These are phyloP conservation scores for Pigoraptor vietnamica DNA, from an alignment of 78 protist genomes.

Conservation along the genomic window DNA sequence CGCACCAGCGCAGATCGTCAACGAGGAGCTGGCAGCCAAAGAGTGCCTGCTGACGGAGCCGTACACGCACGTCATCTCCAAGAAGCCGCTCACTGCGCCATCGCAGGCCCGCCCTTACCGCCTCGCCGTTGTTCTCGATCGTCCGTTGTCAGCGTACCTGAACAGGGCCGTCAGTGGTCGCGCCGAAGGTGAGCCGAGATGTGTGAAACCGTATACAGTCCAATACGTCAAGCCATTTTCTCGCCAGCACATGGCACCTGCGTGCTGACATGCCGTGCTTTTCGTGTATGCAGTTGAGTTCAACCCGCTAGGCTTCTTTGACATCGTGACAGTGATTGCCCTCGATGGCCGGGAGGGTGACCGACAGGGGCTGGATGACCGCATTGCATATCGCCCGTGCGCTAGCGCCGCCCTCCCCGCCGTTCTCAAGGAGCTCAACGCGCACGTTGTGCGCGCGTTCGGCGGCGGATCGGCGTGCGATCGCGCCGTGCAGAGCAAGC, in stretches of 20 bases:
- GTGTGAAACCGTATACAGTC: not conserved
- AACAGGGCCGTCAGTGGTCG: not conserved
- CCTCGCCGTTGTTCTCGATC: not conserved
- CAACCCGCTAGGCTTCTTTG: not conserved
- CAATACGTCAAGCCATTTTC: not conserved
- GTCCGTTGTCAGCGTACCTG: not conserved
- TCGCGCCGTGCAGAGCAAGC: not conserved
- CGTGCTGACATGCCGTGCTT: not conserved
- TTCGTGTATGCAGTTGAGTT: not conserved
- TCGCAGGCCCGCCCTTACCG: not conserved
- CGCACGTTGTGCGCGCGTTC: not conserved
- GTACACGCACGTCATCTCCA: not conserved
- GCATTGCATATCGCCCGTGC: not conserved
- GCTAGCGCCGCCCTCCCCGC: not conserved
- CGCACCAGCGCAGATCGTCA: not conserved
- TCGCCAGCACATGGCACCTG: not conserved
- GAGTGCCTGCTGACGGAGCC: not conserved
- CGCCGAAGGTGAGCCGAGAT: not conserved
- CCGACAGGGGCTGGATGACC: not conserved
- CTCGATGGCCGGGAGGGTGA: not conserved
- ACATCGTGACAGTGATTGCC: not conserved
- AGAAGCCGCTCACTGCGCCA: not conserved
- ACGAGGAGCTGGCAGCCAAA: not conserved
- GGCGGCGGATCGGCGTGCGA: not conserved
- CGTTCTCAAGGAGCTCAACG: not conserved